Evolutionary conservation across 129 eudicot species (phyloP).

Genomic region (Calendula officinalis): DNA sequence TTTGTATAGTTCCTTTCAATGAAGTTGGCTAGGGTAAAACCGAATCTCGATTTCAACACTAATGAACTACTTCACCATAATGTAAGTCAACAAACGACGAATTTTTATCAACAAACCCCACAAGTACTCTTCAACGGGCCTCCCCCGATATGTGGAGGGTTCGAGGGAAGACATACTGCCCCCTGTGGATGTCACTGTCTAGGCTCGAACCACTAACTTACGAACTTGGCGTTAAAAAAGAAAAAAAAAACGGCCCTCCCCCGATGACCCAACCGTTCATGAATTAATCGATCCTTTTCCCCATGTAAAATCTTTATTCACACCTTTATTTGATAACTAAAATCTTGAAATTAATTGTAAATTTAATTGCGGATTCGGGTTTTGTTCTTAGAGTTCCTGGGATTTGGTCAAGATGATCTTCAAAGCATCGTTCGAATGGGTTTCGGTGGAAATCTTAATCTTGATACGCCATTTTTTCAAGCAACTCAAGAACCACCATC

Average conservation of each 20-base stretch:
- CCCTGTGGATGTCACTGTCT: no score
- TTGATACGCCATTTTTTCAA: slow-evolving; percentile 26
- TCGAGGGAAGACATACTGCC: no score
- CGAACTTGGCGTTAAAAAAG: no score
- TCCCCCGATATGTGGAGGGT: no score
- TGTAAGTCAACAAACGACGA: slow-evolving; percentile 64
- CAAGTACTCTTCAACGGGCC: slow-evolving; percentile 40
- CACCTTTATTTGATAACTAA: not conserved
- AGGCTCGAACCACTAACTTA: no score
- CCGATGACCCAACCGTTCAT: slow-evolving; percentile 41
- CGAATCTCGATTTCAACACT: slow-evolving; percentile 54
- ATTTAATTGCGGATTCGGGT: not conserved
- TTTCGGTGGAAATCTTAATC: slow-evolving; percentile 44
- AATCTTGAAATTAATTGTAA: not conserved
- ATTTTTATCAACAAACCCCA: slow-evolving; percentile 47
- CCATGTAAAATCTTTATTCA: slow-evolving; percentile 42
- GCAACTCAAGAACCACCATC: slow-evolving; percentile 37
- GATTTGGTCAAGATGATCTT: slow-evolving; percentile 69
- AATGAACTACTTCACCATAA: slow-evolving; percentile 44
- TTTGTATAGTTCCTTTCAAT: slow-evolving; percentile 76
- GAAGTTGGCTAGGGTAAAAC: slow-evolving; percentile 82
- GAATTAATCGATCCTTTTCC: slow-evolving; percentile 52
- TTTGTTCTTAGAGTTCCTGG: slow-evolving; percentile 43
- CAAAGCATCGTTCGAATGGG: slow-evolving; percentile 94
- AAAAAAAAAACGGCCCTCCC: no score